A percentile compares a stretch with the other conserved stretches of the same genome.
phyloP scores from a whole-genome alignment of 1,284 basidiomycete species.

The Lentinula novae-zelandiae region DNA sequence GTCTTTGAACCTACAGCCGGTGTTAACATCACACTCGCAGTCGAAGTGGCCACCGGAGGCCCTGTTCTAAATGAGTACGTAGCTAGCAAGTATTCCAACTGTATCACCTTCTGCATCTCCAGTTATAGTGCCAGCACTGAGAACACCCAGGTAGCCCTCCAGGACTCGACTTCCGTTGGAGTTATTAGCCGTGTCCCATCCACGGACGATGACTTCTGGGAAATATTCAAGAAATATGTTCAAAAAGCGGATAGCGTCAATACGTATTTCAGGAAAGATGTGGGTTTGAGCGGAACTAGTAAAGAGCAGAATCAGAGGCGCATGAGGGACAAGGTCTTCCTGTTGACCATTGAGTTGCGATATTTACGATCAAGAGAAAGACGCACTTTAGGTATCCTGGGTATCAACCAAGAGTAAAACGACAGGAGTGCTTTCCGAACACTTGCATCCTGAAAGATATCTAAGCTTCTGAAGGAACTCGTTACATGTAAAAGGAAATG shows the following conservation, averaged over 20 bases:
- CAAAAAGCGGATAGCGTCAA: constrained; percentile 86
- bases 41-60: constrained; percentile 51
- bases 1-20: constrained; percentile 44
- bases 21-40: constrained; percentile 62
- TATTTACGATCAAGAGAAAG: not conserved
- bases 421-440: constrained; percentile 60
- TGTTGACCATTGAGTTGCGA: constrained; percentile 24
- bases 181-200: constrained; percentile 54
- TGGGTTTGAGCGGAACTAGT: constrained; percentile 90
- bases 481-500: constrained; percentile 13
- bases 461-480: not conserved
- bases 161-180: constrained; percentile 62
- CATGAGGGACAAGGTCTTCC: constrained; percentile 70
- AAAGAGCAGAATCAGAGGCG: constrained; percentile 76
- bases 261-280: constrained; percentile 90
- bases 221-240: constrained; percentile 75
- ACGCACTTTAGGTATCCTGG: constrained; percentile 57
- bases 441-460: constrained; percentile 47
- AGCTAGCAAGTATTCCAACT: not conserved
- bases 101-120: constrained; percentile 42
- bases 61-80: constrained; percentile 29
- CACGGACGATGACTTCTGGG: constrained; percentile 64
- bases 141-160: constrained; percentile 72
- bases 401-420: constrained; percentile 72
- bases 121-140: constrained; percentile 63